Evolutionary conservation across 768 basidiomycete genomes (phyloP).

Genomic region (Candolleomyces efflorescens): DNA sequence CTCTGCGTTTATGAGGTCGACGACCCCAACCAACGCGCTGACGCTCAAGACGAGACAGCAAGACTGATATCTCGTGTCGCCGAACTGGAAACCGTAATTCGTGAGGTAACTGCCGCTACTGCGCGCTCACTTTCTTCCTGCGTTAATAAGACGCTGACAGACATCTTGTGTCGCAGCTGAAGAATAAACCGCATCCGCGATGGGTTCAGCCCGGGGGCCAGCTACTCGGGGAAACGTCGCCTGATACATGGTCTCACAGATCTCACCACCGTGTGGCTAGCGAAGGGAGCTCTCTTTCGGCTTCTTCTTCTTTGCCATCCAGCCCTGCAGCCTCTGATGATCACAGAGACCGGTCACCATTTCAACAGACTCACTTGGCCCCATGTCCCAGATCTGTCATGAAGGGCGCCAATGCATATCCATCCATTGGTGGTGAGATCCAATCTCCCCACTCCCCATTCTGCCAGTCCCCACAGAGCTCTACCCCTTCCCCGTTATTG

Average conservation of each 20-base stretch:
- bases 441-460: not conserved
- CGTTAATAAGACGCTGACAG: slow-evolving; percentile 23
- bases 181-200: slow-evolving; percentile 69
- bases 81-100: slow-evolving; percentile 79
- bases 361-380: not conserved
- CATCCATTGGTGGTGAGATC: not conserved
- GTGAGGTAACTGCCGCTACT: slow-evolving; percentile 48
- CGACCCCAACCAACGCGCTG: slow-evolving; percentile 57
- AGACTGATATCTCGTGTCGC: slow-evolving; percentile 71
- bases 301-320: slow-evolving; percentile 4
- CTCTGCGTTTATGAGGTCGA: slow-evolving; percentile 84
- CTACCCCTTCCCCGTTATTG: slow-evolving; percentile 33
- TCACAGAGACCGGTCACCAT: not conserved
- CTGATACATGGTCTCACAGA: slow-evolving; percentile 22
- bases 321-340: not conserved
- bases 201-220: slow-evolving; percentile 46
- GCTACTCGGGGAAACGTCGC: slow-evolving; percentile 23
- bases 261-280: slow-evolving; percentile 13
- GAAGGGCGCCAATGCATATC: not conserved
- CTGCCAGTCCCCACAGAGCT: slow-evolving; percentile 25
- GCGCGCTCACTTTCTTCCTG: slow-evolving; percentile 17
- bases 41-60: slow-evolving; percentile 56
- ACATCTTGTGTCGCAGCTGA: slow-evolving; percentile 39
- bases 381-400: not conserved
- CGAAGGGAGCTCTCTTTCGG: slow-evolving; percentile 25